Conservation (phyloP, 2,329 filamentous ascomycete species). For the Aspergillus sp. region DNA sequence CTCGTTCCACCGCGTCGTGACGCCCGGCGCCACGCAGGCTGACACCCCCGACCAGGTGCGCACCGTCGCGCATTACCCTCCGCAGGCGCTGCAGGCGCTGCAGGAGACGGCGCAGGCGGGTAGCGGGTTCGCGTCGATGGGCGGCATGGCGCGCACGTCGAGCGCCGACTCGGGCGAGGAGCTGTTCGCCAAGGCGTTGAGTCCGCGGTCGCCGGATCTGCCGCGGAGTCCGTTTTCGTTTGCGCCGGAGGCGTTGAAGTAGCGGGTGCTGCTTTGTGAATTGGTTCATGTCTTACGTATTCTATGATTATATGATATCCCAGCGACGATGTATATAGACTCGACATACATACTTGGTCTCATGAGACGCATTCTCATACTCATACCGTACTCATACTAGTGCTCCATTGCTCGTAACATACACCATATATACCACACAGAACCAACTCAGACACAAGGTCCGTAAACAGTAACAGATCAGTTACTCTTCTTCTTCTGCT, state of each 20-base stretch:
- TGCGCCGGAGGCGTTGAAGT: constrained; percentile 28
- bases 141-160: constrained; percentile 29
- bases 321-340: not conserved
- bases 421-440: not conserved
- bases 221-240: constrained; percentile 76
- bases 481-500: constrained; percentile 5
- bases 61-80: constrained; percentile 38
- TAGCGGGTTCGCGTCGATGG: constrained; percentile 30
- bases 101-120: constrained; percentile 23
- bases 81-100: constrained; percentile 35
- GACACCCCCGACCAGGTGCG: constrained; percentile 13
- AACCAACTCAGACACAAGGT: not conserved
- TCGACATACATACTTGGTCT: not conserved
- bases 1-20: constrained; percentile 51
- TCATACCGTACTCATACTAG: too few species aligned
- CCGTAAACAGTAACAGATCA: not conserved
- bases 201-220: constrained; percentile 82
- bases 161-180: constrained; percentile 66
- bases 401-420: not conserved
- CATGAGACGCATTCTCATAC: too few species aligned
- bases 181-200: constrained; percentile 82
- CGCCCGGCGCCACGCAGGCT: constrained; percentile 15
- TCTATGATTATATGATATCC: not conserved
- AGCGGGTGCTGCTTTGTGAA: not conserved
- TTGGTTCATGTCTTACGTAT: too few species aligned